phyloP scores from a whole-genome alignment of 371 early-diverging fungal genomes.

The Circinella minor region DNA sequence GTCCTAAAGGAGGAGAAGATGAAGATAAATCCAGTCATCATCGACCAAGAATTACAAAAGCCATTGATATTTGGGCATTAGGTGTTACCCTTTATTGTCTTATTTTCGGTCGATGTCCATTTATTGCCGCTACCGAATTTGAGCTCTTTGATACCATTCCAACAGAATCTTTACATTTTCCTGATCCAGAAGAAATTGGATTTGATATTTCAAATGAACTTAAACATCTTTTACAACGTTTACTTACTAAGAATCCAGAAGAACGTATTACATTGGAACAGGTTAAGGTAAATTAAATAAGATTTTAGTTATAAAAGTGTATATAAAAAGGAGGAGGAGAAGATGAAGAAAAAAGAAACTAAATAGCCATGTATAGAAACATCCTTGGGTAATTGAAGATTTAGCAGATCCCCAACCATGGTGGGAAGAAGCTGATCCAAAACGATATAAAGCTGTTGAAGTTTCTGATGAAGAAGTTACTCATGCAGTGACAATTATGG shows the following conservation, averaged over 20 bases:
- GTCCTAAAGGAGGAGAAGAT: not conserved
- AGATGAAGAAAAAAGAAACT: not conserved
- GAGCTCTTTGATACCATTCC: constrained; percentile 93
- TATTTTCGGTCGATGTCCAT: constrained; percentile 96
- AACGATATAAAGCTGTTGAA: constrained; percentile 29
- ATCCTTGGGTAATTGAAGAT: constrained; percentile 88
- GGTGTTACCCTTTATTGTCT: constrained; percentile 99
- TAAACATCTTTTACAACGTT: constrained; percentile 68
- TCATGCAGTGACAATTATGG: constrained; percentile 39
- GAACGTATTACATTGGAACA: constrained; percentile 84
- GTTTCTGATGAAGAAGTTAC: constrained; percentile 32
- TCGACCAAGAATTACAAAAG: constrained; percentile 72
- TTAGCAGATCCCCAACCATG: constrained; percentile 59
- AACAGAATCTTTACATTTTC: constrained; percentile 56
- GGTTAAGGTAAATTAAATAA: constrained; percentile 67
- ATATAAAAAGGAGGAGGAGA: not conserved
- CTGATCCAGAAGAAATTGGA: constrained; percentile 28
- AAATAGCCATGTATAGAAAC: constrained; percentile 47
- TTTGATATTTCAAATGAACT: constrained; percentile 34
- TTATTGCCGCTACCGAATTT: constrained; percentile 96
- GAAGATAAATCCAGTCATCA: constrained; percentile 4
- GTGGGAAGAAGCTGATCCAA: constrained; percentile 46
- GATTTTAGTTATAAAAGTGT: too few relatives aligned
- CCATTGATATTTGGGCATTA: constrained; percentile 98
- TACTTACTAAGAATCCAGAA: constrained; percentile 88